phyloP scores from a whole-genome alignment of 371 early-diverging fungal species.

The Apophysomyces ossiformis region DNA sequence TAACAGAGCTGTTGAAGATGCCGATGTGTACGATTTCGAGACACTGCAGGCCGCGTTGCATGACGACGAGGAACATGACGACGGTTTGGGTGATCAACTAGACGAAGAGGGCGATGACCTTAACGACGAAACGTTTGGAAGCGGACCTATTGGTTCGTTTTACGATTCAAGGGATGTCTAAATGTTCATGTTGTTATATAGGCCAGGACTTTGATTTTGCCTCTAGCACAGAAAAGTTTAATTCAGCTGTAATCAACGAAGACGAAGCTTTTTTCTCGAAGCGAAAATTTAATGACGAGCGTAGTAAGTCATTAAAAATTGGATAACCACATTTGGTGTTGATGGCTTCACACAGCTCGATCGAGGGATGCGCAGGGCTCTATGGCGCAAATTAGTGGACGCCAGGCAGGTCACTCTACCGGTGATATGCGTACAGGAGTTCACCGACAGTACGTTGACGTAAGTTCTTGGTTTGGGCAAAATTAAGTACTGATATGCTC shows the following conservation, averaged over 20 bases:
- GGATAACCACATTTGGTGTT: neutral
- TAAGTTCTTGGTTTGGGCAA: neutral
- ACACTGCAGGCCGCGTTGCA: slow-evolving; percentile 42
- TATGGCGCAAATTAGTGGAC: neutral
- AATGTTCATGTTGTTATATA: slow-evolving; percentile 22
- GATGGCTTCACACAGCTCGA: neutral
- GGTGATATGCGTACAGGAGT: slow-evolving; percentile 3
- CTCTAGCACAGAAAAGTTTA: slow-evolving; percentile 61
- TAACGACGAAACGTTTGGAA: slow-evolving; percentile 90
- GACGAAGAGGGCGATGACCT: slow-evolving; percentile 79
- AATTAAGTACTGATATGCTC: neutral
- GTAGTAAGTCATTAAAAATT: neutral
- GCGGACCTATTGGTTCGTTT: slow-evolving; percentile 53
- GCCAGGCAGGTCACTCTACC: neutral
- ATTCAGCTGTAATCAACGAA: slow-evolving; percentile 51
- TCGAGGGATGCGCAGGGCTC: neutral
- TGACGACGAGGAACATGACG: slow-evolving; percentile 48
- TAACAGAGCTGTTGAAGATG: slow-evolving; percentile 24
- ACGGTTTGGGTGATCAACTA: slow-evolving; percentile 59
- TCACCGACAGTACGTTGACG: slow-evolving; percentile 1
- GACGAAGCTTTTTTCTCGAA: slow-evolving; percentile 62
- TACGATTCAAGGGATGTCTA: slow-evolving; percentile 11
- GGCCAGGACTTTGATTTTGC: slow-evolving; percentile 80
- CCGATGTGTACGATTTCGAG: slow-evolving; percentile 52
- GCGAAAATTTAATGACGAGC: slow-evolving; percentile 15